Evolutionary conservation across 2,329 filamentous ascomycete genomes (phyloP).

Genomic region (Arthroderma uncinatum): DNA sequence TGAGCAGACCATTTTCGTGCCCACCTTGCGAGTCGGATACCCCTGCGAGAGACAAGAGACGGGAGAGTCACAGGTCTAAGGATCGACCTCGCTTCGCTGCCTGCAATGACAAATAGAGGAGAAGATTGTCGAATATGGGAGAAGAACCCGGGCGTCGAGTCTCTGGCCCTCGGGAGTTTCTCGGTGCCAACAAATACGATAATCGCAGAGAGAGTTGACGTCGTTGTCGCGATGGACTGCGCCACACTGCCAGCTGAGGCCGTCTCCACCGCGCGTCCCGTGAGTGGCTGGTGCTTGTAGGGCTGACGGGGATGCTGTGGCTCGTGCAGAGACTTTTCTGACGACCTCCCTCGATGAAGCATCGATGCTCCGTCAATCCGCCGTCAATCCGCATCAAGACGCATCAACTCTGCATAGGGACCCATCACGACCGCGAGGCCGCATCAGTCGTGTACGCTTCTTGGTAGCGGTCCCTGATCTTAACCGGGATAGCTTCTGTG

Average conservation of each 20-base stretch:
- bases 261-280: background rate
- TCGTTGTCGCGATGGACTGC: background rate
- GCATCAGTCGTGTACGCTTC: background rate
- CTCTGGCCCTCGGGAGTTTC: background rate
- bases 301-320: background rate
- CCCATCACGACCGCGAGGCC: background rate
- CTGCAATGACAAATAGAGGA: background rate
- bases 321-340: slow-evolving; percentile 1
- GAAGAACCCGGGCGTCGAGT: no score
- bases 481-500: no score
- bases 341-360: background rate
- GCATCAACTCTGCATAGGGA: background rate
- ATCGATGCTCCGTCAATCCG: no score
- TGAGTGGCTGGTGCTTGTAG: background rate
- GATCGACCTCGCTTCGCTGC: background rate
- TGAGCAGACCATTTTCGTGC: slow-evolving; percentile 47
- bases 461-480: no score
- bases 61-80: background rate
- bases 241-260: background rate
- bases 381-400: no score
- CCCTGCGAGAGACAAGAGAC: background rate
- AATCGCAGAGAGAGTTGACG: background rate
- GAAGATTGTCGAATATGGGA: background rate
- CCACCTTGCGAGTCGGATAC: background rate
- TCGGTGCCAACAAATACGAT: background rate